Percentiles rank a stretch among this genome's conserved stretches.
phyloP scores from a whole-genome alignment of 306 rosid species.

The Medicago lupulina region DNA sequence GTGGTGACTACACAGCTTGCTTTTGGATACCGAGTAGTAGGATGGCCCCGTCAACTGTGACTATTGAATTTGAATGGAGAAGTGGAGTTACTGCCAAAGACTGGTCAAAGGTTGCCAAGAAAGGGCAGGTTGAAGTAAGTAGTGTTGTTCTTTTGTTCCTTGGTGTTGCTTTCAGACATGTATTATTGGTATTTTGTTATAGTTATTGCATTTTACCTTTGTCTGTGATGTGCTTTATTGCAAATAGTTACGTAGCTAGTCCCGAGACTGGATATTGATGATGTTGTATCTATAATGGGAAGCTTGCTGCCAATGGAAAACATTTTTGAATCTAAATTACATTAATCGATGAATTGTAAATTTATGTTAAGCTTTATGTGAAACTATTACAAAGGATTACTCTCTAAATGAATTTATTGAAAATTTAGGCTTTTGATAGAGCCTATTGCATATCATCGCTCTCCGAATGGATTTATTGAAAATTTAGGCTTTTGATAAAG shows the following conservation, averaged over 20 bases:
- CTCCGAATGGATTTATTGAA: slow-evolving; percentile 10
- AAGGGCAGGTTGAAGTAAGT: slow-evolving; percentile 89
- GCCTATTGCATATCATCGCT: slow-evolving; percentile 2
- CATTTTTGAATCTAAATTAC: slow-evolving; percentile 4
- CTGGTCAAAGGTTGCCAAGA: slow-evolving; percentile 96
- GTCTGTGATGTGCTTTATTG: not conserved
- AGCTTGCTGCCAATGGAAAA: not conserved
- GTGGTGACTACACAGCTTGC: slow-evolving; percentile 79
- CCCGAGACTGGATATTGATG: not conserved
- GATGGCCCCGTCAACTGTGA: slow-evolving; percentile 45
- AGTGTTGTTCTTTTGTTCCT: not conserved
- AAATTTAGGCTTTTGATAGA: not conserved
- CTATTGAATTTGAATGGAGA: slow-evolving; percentile 84
- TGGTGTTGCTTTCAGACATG: slow-evolving; percentile 11
- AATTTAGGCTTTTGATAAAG: not conserved
- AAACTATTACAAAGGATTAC: slow-evolving; percentile 7
- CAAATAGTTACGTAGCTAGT: not conserved
- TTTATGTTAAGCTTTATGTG: not conserved
- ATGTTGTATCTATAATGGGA: not conserved
- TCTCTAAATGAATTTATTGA: slow-evolving; percentile 1
- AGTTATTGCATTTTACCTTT: slow-evolving; percentile 26
- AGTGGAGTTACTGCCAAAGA: slow-evolving; percentile 87
- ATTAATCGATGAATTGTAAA: not conserved
- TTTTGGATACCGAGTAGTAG: slow-evolving; percentile 66
- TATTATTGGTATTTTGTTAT: slow-evolving; percentile 11